A percentile compares a stretch with the other conserved stretches of the same genome.
These are phyloP conservation scores for Kurtzmaniella quercitrusa DNA, from an alignment of 1,139 yeast species.

Conservation along the genomic window DNA sequence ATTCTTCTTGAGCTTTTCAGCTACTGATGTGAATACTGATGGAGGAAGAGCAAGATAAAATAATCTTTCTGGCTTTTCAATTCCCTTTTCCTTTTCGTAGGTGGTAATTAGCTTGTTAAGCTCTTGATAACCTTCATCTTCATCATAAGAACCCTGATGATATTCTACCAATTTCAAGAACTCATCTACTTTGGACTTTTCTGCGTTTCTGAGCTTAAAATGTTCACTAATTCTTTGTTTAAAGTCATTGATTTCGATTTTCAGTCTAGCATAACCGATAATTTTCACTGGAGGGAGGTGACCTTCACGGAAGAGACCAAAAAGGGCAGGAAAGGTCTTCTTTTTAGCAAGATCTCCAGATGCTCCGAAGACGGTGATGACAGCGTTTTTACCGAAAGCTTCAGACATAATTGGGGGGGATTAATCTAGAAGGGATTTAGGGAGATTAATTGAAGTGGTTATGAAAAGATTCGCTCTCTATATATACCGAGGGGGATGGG, in stretches of 20 bases:
- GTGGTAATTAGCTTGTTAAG: slow-evolving; percentile 53
- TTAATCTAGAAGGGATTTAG: too few species aligned
- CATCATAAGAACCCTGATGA: slow-evolving; percentile 75
- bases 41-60: slow-evolving; percentile 96
- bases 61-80: slow-evolving; percentile 60
- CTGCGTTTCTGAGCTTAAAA: slow-evolving; percentile 54
- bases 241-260: slow-evolving; percentile 62
- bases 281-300: slow-evolving; percentile 70
- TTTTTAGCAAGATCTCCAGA: slow-evolving; percentile 96
- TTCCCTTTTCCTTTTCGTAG: slow-evolving; percentile 49
- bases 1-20: slow-evolving; percentile 63
- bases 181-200: slow-evolving; percentile 49
- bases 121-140: slow-evolving; percentile 63
- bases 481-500: neutral
- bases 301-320: slow-evolving; percentile 73
- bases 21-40: slow-evolving; percentile 78
- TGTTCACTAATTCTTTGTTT: slow-evolving; percentile 59
- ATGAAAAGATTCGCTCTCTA: too few species aligned
- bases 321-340: slow-evolving; percentile 84
- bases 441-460: too few species aligned
- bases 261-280: slow-evolving; percentile 89
- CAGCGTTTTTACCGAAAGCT: slow-evolving; percentile 57
- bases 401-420: neutral
- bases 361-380: slow-evolving; percentile 89
- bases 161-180: slow-evolving; percentile 67